Evolutionary conservation across 257 asterid genomes (phyloP), one percentile per base, ranked within the genome.

Genomic region (Euphrasia confusa): DNA sequence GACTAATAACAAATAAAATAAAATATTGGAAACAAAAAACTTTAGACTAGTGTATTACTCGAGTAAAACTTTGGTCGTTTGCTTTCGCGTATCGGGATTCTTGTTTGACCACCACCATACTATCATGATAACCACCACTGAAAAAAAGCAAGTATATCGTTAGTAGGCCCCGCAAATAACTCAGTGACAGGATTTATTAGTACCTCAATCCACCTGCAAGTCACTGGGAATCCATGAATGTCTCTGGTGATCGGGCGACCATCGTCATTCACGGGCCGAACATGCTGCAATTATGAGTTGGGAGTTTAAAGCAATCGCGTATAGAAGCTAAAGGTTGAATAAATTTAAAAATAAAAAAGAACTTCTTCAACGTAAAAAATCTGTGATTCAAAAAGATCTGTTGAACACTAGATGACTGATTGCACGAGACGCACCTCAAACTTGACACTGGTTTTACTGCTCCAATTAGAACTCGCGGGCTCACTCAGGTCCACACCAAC

Each of bases 391-490:
- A 27, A 26, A 56, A 58, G n/a, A 68, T 24, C 45, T 24, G 58
- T 28, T 49, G 30, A 27, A 35, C 50, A 64, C 50, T 45, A n/a
- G 58, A 52, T 45, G 28, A 71, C 58, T 47, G 49, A 53, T 70
- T 62, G 26, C 52, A 70, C 0, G 26, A 62, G 74, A 71, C 71
- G 26, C 59, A 87, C 99, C 90, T 93, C 99, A 83, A 89, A 79
- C 73, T 85, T 89, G 72, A 89, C 67, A 73, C 94, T 86, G 59
- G 97, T 86, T 84, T 92, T 92, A 82, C 89, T 86, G 82, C 97
- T 89, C 97, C 95, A 89, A 65, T 83, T 84, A 64, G 89, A 83
- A 70, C 94, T 93, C 77, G 94, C 94, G 53, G 99, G 99, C 79
- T 87, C 99, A 30, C 85, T 83, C 68, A 93, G 76, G 72, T 93